Evolutionary conservation across 192 early-diverging fungal genomes (phyloP).

Genomic region (Backusella parvicylindrica): DNA sequence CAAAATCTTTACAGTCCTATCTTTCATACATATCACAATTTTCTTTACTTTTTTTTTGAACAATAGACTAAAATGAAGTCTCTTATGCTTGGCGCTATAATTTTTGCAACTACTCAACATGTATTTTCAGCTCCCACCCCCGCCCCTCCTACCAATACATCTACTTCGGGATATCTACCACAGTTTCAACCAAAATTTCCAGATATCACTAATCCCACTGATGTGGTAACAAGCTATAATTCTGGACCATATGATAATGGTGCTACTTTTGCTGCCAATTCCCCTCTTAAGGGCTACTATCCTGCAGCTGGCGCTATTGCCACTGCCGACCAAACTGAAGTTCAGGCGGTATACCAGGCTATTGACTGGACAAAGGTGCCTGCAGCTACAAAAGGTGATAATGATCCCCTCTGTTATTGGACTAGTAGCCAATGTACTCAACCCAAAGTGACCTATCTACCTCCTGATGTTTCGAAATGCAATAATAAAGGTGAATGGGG

Average conservation of each 20-base stretch:
- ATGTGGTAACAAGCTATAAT: background rate
- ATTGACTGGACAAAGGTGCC: constrained; percentile 29
- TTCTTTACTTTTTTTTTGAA: background rate
- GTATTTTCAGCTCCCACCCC: background rate
- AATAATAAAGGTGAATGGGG: constrained; percentile 34
- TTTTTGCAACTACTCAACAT: background rate
- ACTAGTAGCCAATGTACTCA: constrained; percentile 3
- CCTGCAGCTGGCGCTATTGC: constrained; percentile 17
- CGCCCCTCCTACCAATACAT: background rate
- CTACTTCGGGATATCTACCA: background rate
- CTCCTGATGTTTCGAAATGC: constrained; percentile 23
- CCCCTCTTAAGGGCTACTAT: constrained; percentile 14
- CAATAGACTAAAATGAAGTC: background rate
- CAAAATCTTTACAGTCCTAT: background rate
- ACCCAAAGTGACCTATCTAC: constrained; percentile 8
- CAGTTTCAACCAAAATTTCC: constrained; percentile 21
- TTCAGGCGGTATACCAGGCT: constrained; percentile 12
- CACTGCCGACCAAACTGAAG: constrained; percentile 26
- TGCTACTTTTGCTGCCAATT: background rate
- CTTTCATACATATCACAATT: background rate
- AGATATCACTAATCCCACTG: constrained; percentile 5
- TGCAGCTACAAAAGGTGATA: background rate
- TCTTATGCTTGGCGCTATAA: background rate
- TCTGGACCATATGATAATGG: constrained; percentile 16
- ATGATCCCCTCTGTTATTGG: constrained; percentile 24